Conservation (phyloP, 176 grass and related monocot species). For the Carex parvula region DNA sequence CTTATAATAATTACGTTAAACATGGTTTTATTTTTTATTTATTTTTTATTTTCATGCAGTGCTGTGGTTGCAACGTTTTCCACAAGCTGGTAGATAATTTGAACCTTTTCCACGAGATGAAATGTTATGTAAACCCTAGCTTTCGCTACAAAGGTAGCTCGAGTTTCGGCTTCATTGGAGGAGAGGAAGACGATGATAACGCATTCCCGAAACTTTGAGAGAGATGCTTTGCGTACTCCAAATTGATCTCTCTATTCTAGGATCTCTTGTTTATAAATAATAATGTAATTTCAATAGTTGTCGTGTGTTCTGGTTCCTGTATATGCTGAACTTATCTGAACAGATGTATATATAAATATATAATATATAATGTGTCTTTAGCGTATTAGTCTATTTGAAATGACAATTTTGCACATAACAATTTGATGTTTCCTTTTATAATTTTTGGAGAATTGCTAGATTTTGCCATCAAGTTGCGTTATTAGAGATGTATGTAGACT, state of each 20-base stretch:
- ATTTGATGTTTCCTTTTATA: background rate
- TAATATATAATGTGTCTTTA: background rate
- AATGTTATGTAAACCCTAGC: slow-evolving; percentile 83
- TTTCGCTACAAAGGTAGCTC: slow-evolving; percentile 71
- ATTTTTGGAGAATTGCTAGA: background rate
- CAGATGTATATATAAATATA: slow-evolving; percentile 43
- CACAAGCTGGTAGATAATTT: slow-evolving; percentile 94
- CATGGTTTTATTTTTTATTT: background rate
- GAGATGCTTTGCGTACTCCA: background rate
- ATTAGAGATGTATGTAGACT: background rate
- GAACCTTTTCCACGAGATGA: slow-evolving; percentile 95
- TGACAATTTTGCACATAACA: background rate
- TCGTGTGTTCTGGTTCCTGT: background rate
- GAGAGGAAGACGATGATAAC: slow-evolving; percentile 38
- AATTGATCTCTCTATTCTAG: slow-evolving; percentile 8
- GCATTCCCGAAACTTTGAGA: slow-evolving; percentile 52
- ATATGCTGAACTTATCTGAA: slow-evolving; percentile 28
- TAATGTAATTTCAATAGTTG: background rate
- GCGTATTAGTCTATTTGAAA: slow-evolving; percentile 1
- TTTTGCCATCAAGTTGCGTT: background rate
- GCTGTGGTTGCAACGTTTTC: slow-evolving; percentile 90
- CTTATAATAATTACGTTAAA: background rate
- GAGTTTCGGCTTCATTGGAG: slow-evolving; percentile 57
- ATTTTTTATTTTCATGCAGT: slow-evolving; percentile 38
- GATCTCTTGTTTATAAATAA: slow-evolving; percentile 26